Conservation (phyloP, 2,329 filamentous ascomycete species). For the Podosphaera xanthii region DNA sequence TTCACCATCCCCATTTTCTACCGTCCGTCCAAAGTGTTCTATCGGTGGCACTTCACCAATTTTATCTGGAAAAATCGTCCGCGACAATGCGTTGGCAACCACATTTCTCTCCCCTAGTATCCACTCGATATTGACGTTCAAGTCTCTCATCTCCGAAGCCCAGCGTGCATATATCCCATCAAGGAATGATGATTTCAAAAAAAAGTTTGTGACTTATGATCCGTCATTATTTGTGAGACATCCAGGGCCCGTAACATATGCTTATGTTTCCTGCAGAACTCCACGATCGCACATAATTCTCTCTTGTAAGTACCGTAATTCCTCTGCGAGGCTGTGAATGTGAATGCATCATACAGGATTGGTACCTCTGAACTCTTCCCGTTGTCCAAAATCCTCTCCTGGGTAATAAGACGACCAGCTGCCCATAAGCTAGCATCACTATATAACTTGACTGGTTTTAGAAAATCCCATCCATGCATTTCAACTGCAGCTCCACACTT, state of each 20-base stretch:
- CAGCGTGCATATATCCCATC: not conserved
- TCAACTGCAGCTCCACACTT: not conserved
- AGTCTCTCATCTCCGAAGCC: not conserved
- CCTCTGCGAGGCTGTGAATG: not conserved
- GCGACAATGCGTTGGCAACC: not conserved
- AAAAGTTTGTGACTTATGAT: not conserved
- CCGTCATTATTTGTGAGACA: not conserved
- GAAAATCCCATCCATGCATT: not conserved
- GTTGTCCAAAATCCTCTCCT: not conserved
- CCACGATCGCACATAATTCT: not conserved
- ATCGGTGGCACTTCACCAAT: not conserved
- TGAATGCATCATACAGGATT: not conserved
- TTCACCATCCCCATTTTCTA: not conserved
- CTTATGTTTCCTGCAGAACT: no score
- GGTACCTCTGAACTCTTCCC: not conserved
- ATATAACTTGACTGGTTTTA: not conserved
- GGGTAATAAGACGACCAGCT: not conserved
- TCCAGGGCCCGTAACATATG: not conserved
- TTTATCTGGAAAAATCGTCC: not conserved
- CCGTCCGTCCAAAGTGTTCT: not conserved
- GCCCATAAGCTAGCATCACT: not conserved
- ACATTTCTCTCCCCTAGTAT: not conserved
- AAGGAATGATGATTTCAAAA: not conserved
- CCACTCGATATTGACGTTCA: not conserved
- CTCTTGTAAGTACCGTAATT: not conserved